Conservation (phyloP, 192 early-diverging fungal genomes). For the Coemansia sp. region DNA sequence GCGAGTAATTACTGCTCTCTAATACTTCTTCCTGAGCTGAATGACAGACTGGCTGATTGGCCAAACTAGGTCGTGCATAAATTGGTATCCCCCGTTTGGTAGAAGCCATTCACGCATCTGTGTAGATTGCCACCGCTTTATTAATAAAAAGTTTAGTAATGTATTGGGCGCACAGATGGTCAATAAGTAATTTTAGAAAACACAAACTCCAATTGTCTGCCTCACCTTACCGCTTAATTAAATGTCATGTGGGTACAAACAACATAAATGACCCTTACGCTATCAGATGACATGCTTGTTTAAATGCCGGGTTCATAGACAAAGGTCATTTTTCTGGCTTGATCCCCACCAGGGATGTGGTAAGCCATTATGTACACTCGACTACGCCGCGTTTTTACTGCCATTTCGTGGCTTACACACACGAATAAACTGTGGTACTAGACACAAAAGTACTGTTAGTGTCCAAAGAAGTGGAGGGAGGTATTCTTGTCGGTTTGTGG, state of each 20-base stretch:
- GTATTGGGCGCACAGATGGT: conserved; percentile 6
- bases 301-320: not conserved
- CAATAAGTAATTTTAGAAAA: not conserved
- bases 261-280: not conserved
- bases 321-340: not conserved
- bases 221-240: conserved; percentile 3
- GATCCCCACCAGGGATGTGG: conserved; percentile 3
- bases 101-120: not conserved
- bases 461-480: not conserved
- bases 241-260: not conserved
- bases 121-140: not conserved
- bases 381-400: not conserved
- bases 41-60: not conserved
- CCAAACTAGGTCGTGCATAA: conserved; percentile 4
- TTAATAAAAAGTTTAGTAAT: not conserved
- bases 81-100: not conserved
- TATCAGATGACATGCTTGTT: conserved; percentile 7
- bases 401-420: conserved; percentile 3
- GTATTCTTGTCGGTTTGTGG: not conserved
- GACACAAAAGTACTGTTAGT: not conserved
- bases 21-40: not conserved
- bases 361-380: conserved; percentile 4
- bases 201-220: not conserved
- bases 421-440: conserved; percentile 5
- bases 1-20: not conserved